Base-by-base conservation (phyloP, 164 flowering plant genomes). In the Aristolochia contorta region DNA sequence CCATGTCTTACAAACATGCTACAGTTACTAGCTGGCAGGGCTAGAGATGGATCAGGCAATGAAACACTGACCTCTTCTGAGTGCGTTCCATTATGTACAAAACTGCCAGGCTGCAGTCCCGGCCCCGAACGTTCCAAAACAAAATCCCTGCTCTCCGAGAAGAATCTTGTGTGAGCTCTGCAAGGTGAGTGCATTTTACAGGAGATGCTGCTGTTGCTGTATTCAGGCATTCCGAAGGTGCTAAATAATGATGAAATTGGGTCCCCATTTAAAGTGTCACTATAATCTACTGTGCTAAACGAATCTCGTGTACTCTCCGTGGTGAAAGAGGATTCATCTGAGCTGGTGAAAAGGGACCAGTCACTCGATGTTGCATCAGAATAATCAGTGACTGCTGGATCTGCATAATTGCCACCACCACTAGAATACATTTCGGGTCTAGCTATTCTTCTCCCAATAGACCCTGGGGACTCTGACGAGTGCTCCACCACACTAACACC, bases 271-370 rank as follows among this genome's bases (percentile, higher is more conserved):
- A 70, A 47, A 27, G 64, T 47, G 27, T 88, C 92, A 16, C 77
- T 66, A 58, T 77, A 77, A 63, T 87, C 95, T 1, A 71, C 74
- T 0, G 85, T 80, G 59, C 92, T 86, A 67, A 86, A 84, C 32
- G 96, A 88, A 67, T 86, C 90, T 68, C 92, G 67, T 4, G 89
- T 82, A 61, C 92, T 85, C 75, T 88, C 96, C 1, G 92, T 84
- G n/a, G 92, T 88, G 69, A 88, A 86, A 30, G 92, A 88, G 50
- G 92, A 84, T 52, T 88, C 92, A 46, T 88, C 92, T 20, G 96
- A 88, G 74, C 90, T 88, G 41, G 96, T 88, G 32, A 88, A 88
- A 54, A 84, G 72, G 57, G 96, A 86, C 90, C 96, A 81, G 30
- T 88, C 96, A 70, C 86, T 88, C 47, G 87, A 82, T 53, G 85